These are phyloP conservation scores for Thuidium tamariscinum DNA, from an alignment of 225 moss, liverwort and hornwort species.

Conservation along the genomic window DNA sequence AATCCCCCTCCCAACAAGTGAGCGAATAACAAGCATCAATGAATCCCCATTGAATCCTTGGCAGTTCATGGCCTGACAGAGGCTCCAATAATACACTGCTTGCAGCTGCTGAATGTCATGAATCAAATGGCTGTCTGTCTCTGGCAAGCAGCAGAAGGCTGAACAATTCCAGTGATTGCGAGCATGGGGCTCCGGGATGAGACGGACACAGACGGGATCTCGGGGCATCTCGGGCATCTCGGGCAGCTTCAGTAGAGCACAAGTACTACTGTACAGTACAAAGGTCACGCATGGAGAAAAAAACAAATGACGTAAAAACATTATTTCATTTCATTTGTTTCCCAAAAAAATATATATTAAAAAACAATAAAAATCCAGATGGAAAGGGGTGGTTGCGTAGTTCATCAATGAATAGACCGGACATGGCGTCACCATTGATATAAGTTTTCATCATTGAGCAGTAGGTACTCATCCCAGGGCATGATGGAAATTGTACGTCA, in stretches of 20 bases:
- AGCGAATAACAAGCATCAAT: background rate
- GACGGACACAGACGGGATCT: background rate
- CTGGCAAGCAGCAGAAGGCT: background rate
- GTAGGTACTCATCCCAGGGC: background rate
- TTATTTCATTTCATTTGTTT: too few species aligned
- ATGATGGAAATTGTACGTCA: background rate
- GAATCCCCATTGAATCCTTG: background rate
- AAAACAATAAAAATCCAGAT: background rate
- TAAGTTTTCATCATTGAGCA: background rate
- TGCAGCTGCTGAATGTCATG: background rate
- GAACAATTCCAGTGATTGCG: background rate
- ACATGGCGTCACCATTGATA: background rate
- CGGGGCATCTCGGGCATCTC: too few species aligned
- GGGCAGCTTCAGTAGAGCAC: background rate
- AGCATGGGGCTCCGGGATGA: background rate
- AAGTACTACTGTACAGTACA: too few species aligned
- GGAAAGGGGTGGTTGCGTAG: background rate
- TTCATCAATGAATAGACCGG: background rate
- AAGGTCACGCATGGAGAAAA: too few species aligned
- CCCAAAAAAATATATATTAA: too few species aligned
- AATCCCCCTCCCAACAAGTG: background rate
- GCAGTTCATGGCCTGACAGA: slow-evolving; percentile 5
- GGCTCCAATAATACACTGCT: slow-evolving; percentile 16
- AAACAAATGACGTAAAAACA: too few species aligned
- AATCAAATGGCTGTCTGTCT: background rate